Evolutionary conservation across 345 rosid species (phyloP).

Genomic region (Populus tremula): DNA sequence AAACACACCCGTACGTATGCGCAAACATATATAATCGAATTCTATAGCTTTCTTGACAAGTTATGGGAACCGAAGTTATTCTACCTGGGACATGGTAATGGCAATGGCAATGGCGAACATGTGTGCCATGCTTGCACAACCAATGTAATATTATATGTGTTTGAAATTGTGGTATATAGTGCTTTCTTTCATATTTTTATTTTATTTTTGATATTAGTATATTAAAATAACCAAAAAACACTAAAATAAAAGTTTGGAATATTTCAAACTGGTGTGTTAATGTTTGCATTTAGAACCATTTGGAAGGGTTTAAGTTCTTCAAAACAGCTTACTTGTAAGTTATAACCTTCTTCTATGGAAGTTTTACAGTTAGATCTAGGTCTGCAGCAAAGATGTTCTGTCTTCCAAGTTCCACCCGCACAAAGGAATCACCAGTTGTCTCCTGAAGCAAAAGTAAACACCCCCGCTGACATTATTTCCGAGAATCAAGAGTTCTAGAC

Average conservation of each 20-base stretch:
- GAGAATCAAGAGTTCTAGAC: not conserved
- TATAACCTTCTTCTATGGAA: not conserved
- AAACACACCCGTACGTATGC: not conserved
- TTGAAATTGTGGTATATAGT: too few relatives aligned
- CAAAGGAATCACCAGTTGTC: slow-evolving; percentile 68
- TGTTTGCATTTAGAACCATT: not conserved
- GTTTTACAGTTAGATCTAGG: slow-evolving; percentile 30
- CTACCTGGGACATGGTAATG: not conserved
- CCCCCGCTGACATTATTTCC: not conserved
- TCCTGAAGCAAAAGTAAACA: not conserved
- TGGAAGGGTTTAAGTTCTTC: too few relatives aligned
- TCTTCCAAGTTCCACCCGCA: slow-evolving; percentile 46
- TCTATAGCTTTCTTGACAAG: not conserved
- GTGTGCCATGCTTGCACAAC: too few relatives aligned
- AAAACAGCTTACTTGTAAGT: not conserved
- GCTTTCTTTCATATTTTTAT: too few relatives aligned
- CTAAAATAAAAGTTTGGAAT: not conserved
- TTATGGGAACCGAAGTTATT: not conserved
- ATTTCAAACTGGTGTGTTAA: not conserved
- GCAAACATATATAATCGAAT: not conserved
- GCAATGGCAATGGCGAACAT: not conserved
- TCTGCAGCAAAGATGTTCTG: slow-evolving; percentile 62
- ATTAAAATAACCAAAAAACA: too few relatives aligned
- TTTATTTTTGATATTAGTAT: too few relatives aligned
- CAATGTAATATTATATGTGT: too few relatives aligned